Conservation (phyloP, 441 rosid genomes). For the Mallotus repandus region DNA sequence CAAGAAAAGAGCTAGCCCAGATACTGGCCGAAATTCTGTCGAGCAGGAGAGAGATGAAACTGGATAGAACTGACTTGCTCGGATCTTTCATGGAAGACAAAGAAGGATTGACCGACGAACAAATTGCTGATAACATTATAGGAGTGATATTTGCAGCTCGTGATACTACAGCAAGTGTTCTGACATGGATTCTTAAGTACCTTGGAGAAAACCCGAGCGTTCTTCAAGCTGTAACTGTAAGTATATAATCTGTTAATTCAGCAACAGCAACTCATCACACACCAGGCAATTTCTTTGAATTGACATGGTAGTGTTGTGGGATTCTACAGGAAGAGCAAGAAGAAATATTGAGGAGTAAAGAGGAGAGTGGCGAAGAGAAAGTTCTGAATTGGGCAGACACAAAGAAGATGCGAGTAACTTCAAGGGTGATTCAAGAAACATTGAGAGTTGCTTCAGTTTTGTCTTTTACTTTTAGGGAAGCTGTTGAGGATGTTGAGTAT, state of each 20-base stretch:
- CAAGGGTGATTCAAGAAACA: conserved; percentile 90
- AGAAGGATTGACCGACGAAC: conserved; percentile 74
- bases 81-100: conserved; percentile 91
- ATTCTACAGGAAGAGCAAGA: conserved; percentile 77
- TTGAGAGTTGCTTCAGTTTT: conserved; percentile 82
- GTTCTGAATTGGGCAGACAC: conserved; percentile 68
- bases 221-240: conserved; percentile 84
- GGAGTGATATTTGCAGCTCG: conserved; percentile 97
- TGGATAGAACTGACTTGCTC: conserved; percentile 59
- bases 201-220: conserved; percentile 78
- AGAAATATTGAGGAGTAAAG: conserved; percentile 47
- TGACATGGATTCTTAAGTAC: conserved; percentile 91
- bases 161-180: conserved; percentile 93
- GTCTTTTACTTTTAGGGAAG: conserved; percentile 95
- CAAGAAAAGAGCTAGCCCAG: conserved; percentile 74
- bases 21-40: conserved; percentile 71
- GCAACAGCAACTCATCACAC: background rate
- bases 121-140: conserved; percentile 89
- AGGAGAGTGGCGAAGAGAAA: conserved; percentile 37
- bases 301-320: conserved; percentile 19
- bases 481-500: conserved; percentile 91
- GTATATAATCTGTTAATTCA: conserved; percentile 7
- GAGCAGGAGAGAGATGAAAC: conserved; percentile 55
- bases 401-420: conserved; percentile 84
- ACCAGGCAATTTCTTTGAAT: background rate